Conservation (phyloP, 2,329 filamentous ascomycete species). For the Coniochaeta sp. region DNA sequence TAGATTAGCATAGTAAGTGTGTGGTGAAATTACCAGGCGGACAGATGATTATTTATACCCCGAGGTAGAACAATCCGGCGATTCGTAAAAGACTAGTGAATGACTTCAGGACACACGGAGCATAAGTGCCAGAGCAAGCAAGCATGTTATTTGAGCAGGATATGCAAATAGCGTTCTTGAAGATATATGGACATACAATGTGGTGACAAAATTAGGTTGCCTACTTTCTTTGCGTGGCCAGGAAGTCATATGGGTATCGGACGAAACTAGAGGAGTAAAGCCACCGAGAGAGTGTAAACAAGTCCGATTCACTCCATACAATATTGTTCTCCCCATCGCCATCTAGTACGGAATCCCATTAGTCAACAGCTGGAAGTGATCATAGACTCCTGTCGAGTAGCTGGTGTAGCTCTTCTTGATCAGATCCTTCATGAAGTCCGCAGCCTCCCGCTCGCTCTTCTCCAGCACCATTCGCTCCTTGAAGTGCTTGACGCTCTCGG, state of each 20-base stretch:
- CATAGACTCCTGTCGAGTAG: constrained; percentile 89
- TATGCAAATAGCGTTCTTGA: background rate
- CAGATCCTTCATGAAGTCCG: constrained; percentile 85
- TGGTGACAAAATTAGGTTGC: background rate
- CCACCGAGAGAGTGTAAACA: background rate
- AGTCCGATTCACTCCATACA: no score
- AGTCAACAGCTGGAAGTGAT: constrained; percentile 94
- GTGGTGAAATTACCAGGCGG: background rate
- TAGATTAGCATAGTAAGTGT: background rate
- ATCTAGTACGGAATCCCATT: constrained; percentile 89
- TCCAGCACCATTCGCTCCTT: constrained; percentile 88
- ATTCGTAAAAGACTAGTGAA: no score
- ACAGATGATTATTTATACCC: background rate
- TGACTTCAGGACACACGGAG: background rate
- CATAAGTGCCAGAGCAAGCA: background rate
- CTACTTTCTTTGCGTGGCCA: background rate
- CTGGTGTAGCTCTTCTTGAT: constrained; percentile 86
- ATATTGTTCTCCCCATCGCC: background rate
- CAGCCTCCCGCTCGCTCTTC: constrained; percentile 84
- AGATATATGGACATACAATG: background rate
- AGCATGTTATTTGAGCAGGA: background rate
- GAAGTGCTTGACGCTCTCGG: constrained; percentile 89
- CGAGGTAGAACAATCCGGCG: background rate
- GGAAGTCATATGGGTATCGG: background rate
- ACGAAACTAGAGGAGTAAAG: background rate